Percentiles rank a stretch among this genome's conserved stretches.
phyloP scores from a whole-genome alignment of 75 land plant species.

The Isoetes taiwanensis region DNA sequence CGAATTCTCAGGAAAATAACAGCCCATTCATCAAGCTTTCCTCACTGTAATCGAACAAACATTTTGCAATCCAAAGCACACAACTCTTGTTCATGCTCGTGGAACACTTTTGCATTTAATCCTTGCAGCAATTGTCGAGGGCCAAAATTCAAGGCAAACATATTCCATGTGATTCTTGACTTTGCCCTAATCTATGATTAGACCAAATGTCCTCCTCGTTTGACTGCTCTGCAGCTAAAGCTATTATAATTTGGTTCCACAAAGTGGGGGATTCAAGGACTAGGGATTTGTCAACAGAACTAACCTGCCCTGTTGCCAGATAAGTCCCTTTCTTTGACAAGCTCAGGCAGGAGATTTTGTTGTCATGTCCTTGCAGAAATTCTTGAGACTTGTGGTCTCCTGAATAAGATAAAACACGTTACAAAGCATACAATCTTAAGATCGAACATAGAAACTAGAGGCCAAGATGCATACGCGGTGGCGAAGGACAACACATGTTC shows the following conservation, averaged over 20 bases:
- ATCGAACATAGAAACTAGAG: neutral
- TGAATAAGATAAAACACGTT: constrained; percentile 1
- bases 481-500: constrained; percentile 28
- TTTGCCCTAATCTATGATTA: neutral
- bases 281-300: neutral
- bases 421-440: neutral
- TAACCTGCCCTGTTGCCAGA: constrained; percentile 32
- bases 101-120: no score
- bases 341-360: constrained; percentile 22
- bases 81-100: no score
- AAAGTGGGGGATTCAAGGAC: no score
- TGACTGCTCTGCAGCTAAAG: neutral
- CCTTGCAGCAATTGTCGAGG: neutral
- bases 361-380: constrained; percentile 30
- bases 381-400: constrained; percentile 26
- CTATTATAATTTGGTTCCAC: neutral
- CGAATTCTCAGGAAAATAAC: no score
- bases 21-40: no score
- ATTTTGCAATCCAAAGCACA: no score
- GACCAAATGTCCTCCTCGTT: no score
- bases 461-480: constrained; percentile 14
- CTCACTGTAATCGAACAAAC: no score
- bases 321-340: constrained; percentile 20
- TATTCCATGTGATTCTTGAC: neutral
- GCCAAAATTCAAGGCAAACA: neutral